Conservation (phyloP, 805 yeast species). For the Pichia gijzeniarum region DNA sequence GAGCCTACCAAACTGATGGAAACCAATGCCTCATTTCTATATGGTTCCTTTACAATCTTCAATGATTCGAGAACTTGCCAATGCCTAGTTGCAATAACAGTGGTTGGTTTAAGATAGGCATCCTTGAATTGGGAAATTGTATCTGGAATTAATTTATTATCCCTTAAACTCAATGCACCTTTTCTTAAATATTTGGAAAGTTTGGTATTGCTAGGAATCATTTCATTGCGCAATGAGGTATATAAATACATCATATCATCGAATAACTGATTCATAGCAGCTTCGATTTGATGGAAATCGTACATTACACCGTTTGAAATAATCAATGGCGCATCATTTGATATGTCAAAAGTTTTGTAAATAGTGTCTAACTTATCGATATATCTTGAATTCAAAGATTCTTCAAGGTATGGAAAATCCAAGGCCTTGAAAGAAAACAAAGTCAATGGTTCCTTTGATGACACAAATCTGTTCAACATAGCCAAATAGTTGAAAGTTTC, state of each 20-base stretch:
- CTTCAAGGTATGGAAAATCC: slow-evolving; percentile 11
- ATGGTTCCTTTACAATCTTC: not conserved
- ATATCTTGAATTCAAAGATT: slow-evolving; percentile 10
- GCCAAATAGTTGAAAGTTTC: slow-evolving; percentile 23
- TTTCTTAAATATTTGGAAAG: slow-evolving; percentile 39
- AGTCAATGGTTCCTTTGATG: slow-evolving; percentile 11
- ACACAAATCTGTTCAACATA: slow-evolving; percentile 14
- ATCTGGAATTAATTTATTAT: slow-evolving; percentile 47
- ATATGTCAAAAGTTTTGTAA: slow-evolving; percentile 32
- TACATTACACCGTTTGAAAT: slow-evolving; percentile 70
- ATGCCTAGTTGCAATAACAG: not conserved
- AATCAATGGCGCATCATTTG: slow-evolving; percentile 37
- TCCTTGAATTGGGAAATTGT: slow-evolving; percentile 24
- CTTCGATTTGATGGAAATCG: slow-evolving; percentile 44
- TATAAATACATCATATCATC: slow-evolving; percentile 43
- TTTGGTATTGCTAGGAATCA: slow-evolving; percentile 23
- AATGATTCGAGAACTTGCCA: slow-evolving; percentile 1
- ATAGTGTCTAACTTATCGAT: slow-evolving; percentile 23
- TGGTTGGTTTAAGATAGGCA: slow-evolving; percentile 5
- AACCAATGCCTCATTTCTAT: slow-evolving; percentile 7
- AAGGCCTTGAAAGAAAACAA: slow-evolving; percentile 11
- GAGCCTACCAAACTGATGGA: slow-evolving; percentile 56
- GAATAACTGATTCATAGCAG: slow-evolving; percentile 44
- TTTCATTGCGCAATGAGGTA: slow-evolving; percentile 21
- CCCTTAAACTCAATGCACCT: slow-evolving; percentile 38